Evolutionary conservation across 164 flowering plant species (phyloP).

Genomic region (Euptelea pleiosperma): DNA sequence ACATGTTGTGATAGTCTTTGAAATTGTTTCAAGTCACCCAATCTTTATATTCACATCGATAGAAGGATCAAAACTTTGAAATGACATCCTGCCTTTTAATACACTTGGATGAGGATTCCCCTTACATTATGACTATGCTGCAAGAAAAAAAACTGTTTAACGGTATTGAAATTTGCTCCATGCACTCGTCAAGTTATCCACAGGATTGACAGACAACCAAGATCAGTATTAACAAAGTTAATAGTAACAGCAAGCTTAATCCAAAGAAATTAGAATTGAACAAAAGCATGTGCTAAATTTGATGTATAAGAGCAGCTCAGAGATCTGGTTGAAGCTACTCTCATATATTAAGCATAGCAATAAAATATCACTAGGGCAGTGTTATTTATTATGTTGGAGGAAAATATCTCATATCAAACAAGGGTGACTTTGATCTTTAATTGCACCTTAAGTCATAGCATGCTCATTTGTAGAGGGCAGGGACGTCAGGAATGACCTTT

Average conservation of each 20-base stretch:
- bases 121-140: constrained; percentile 85
- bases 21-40: constrained; percentile 18
- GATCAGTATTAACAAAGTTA: too few relatives aligned
- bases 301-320: neutral
- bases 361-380: too few relatives aligned
- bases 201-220: constrained; percentile 2
- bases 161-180: neutral
- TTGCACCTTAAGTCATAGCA: too few relatives aligned
- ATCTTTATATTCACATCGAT: constrained; percentile 79
- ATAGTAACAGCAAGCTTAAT: too few relatives aligned
- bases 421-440: too few relatives aligned
- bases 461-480: too few relatives aligned
- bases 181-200: neutral
- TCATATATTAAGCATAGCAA: too few relatives aligned
- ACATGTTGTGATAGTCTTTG: constrained; percentile 9
- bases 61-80: constrained; percentile 79
- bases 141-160: constrained; percentile 11
- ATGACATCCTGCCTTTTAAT: constrained; percentile 80
- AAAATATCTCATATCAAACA: too few relatives aligned
- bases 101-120: constrained; percentile 86
- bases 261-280: too few relatives aligned
- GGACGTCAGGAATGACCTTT: too few relatives aligned
- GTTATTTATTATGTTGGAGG: too few relatives aligned
- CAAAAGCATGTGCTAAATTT: too few relatives aligned
- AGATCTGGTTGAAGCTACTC: neutral